Percentiles rank a stretch among this genome's conserved stretches.
Conservation (phyloP, 2,329 filamentous ascomycete species). For the Byssothecium circinans region DNA sequence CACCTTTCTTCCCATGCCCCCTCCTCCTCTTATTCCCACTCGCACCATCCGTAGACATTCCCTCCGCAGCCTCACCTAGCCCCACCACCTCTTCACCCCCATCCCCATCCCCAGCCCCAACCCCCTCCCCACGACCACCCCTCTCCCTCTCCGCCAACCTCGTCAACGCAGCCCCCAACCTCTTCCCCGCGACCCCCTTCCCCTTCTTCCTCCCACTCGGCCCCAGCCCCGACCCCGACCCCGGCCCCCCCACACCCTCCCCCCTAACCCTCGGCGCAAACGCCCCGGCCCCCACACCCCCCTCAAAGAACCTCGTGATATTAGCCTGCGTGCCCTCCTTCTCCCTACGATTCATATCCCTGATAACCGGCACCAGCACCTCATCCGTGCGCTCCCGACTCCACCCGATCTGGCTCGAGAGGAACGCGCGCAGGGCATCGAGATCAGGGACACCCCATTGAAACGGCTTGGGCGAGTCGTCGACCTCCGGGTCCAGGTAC, state of each 20-base stretch:
- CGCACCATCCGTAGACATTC: constrained; percentile 2
- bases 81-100: constrained; percentile 13
- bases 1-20: constrained; percentile 17
- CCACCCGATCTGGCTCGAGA: constrained; percentile 95
- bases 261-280: constrained; percentile 70
- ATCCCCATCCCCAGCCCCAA: constrained; percentile 13
- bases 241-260: constrained; percentile 51
- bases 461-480: constrained; percentile 74
- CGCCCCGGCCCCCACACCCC: constrained; percentile 68
- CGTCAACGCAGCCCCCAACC: constrained; percentile 38
- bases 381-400: constrained; percentile 89
- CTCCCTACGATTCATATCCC: constrained; percentile 88
- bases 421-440: constrained; percentile 76
- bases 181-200: constrained; percentile 33
- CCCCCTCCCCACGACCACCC: constrained; percentile 21
- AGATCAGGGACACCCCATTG: constrained; percentile 96
- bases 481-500: constrained; percentile 85
- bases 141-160: constrained; percentile 33
- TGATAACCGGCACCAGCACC: constrained; percentile 90
- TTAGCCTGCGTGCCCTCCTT: constrained; percentile 93
- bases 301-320: constrained; percentile 89
- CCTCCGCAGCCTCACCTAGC: neutral
- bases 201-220: constrained; percentile 57
- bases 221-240: constrained; percentile 69
- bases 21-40: constrained; percentile 24